Conservation (phyloP, 257 asterid species). For the Avicennia marina region DNA sequence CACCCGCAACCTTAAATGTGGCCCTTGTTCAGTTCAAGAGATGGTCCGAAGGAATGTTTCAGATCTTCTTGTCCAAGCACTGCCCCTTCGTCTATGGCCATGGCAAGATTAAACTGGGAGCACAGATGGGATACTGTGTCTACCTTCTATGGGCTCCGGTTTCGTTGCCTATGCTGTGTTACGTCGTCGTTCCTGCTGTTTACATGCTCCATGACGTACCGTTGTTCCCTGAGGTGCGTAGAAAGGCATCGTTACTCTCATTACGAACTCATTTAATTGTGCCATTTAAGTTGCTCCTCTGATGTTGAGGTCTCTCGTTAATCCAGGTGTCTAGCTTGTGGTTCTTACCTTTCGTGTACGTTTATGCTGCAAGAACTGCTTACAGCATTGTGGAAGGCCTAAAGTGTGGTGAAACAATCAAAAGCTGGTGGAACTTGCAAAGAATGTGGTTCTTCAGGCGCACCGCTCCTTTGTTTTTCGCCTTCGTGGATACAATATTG, state of each 20-base stretch:
- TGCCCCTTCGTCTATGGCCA: constrained; percentile 57
- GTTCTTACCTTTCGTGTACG: constrained; percentile 54
- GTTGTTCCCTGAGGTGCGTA: constrained; percentile 52
- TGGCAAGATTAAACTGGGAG: constrained; percentile 45
- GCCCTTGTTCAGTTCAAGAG: constrained; percentile 70
- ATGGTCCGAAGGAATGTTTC: constrained; percentile 82
- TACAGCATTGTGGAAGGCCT: constrained; percentile 40
- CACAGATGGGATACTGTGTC: constrained; percentile 66
- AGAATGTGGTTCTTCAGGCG: constrained; percentile 50
- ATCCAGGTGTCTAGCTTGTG: constrained; percentile 50
- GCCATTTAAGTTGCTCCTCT: background rate
- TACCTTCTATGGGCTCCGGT: constrained; percentile 61
- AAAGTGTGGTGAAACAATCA: constrained; percentile 35
- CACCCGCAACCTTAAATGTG: constrained; percentile 51
- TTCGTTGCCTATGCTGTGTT: constrained; percentile 48
- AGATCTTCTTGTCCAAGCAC: constrained; percentile 61
- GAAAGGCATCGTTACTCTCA: background rate
- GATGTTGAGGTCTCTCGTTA: background rate
- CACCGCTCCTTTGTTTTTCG: constrained; percentile 40
- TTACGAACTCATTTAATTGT: background rate
- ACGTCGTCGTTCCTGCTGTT: constrained; percentile 37
- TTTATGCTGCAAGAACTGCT: constrained; percentile 20
- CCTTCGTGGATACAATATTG: constrained; percentile 38
- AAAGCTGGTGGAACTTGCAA: constrained; percentile 60
- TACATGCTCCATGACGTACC: constrained; percentile 39